A percentile compares a stretch with the other conserved stretches of the same genome.
These are phyloP conservation scores for Viola pubescens DNA, from an alignment of 441 rosid genomes.

Conservation along the genomic window DNA sequence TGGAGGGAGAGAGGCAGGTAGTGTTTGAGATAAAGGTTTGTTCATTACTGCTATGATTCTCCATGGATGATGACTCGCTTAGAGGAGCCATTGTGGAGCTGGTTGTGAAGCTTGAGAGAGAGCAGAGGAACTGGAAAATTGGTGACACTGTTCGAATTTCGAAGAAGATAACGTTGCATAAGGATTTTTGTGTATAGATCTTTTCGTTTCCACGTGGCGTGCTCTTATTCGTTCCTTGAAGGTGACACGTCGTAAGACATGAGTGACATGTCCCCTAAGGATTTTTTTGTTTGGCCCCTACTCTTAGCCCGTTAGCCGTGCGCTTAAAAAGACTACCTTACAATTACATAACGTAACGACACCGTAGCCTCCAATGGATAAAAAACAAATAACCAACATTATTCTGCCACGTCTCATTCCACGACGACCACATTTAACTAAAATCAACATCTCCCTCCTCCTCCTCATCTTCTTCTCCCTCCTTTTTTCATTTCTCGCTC, in stretches of 20 bases:
- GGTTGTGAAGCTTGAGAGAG: not conserved
- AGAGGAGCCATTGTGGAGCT: slow-evolving; percentile 26
- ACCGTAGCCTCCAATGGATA: not conserved
- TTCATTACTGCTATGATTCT: slow-evolving; percentile 16
- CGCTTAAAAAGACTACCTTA: not conserved
- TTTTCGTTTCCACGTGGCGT: slow-evolving; percentile 15
- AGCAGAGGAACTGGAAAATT: not conserved
- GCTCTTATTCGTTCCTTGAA: slow-evolving; percentile 2
- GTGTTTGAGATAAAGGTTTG: slow-evolving; percentile 20
- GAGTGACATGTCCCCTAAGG: too few species aligned
- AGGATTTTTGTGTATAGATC: too few species aligned
- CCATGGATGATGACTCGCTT: slow-evolving; percentile 20
- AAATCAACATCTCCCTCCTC: not conserved
- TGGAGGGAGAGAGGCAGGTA: slow-evolving; percentile 36
- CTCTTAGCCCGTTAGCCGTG: too few species aligned
- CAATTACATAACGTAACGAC: not conserved
- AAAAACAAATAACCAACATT: not conserved
- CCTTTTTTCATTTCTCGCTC: not conserved
- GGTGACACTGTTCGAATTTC: not conserved
- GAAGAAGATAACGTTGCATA: slow-evolving; percentile 8
- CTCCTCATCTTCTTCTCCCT: not conserved
- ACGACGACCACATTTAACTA: not conserved
- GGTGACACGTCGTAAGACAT: not conserved
- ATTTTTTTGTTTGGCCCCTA: too few species aligned
- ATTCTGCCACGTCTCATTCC: not conserved